These are phyloP conservation scores for Nakaseomyces nivariensis DNA, from an alignment of 1,139 yeast genomes.

Conservation along the genomic window DNA sequence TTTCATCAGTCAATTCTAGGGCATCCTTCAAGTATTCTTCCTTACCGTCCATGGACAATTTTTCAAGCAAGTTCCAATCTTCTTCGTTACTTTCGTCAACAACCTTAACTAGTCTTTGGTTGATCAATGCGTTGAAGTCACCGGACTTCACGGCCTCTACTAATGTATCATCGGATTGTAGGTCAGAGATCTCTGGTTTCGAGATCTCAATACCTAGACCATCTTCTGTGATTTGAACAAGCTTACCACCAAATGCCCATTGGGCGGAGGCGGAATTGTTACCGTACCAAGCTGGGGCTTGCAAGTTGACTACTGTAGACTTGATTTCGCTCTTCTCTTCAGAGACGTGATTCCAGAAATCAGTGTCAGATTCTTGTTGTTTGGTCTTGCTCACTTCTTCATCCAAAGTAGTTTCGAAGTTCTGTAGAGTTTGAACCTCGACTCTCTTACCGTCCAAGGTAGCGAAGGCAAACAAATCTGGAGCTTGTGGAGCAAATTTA, in stretches of 20 bases:
- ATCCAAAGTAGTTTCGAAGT: constrained; percentile 30
- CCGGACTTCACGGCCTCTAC: constrained; percentile 49
- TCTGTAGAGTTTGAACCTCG: constrained; percentile 78
- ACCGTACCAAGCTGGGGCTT: constrained; percentile 86
- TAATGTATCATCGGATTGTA: constrained; percentile 37
- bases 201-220: constrained; percentile 40
- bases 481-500: constrained; percentile 75
- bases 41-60: constrained; percentile 45
- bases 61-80: constrained; percentile 71
- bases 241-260: constrained; percentile 91
- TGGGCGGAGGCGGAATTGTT: constrained; percentile 58
- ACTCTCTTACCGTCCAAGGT: constrained; percentile 79
- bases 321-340: constrained; percentile 33
- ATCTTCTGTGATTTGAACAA: constrained; percentile 47
- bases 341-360: constrained; percentile 79
- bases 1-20: constrained; percentile 30
- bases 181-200: constrained; percentile 36
- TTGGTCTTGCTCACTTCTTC: constrained; percentile 31
- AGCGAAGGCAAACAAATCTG: constrained; percentile 88
- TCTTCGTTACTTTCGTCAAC: constrained; percentile 40
- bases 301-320: constrained; percentile 36
- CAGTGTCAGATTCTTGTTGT: constrained; percentile 44
- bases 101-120: constrained; percentile 38
- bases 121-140: constrained; percentile 47
- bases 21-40: constrained; percentile 31